These are phyloP conservation scores for Letharia lupina DNA, from an alignment of 495 filamentous ascomycete genomes.

Conservation along the genomic window DNA sequence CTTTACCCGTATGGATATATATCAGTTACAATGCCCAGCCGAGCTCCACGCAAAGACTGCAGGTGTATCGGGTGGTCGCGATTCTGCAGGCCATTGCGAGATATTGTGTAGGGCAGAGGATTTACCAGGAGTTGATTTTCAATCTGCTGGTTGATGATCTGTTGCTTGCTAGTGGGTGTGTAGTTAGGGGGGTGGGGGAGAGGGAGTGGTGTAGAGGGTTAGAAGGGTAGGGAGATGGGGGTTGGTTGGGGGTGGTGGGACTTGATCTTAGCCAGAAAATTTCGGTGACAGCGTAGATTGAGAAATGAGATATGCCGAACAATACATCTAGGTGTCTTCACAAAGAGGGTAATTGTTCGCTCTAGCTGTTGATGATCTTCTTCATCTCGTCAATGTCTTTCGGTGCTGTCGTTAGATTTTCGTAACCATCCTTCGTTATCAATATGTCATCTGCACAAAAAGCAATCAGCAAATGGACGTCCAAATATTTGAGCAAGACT, in stretches of 20 bases:
- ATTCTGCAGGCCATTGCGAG: not conserved
- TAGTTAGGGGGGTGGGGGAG: not conserved
- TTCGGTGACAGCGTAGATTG: not conserved
- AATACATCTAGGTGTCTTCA: not conserved
- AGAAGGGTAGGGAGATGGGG: not conserved
- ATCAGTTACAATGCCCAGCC: not conserved
- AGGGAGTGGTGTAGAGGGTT: not conserved
- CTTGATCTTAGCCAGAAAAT: not conserved
- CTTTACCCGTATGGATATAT: not conserved
- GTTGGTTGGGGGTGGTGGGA: not conserved
- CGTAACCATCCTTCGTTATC: constrained; percentile 65
- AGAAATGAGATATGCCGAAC: not conserved
- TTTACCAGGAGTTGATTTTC: not conserved
- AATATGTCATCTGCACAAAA: constrained; percentile 60
- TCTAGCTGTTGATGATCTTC: constrained; percentile 39
- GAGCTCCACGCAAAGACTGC: not conserved
- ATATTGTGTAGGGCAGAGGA: not conserved
- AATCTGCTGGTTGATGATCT: not conserved
- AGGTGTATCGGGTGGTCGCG: not conserved
- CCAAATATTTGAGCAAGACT: not conserved
- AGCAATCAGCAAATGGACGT: not conserved
- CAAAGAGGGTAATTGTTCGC: not conserved
- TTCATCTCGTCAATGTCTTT: constrained; percentile 64
- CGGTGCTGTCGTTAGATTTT: constrained; percentile 77
- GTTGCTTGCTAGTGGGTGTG: not conserved